These are phyloP conservation scores for Pyrenopolyporus hunteri DNA, from an alignment of 495 filamentous ascomycete species.

Conservation along the genomic window DNA sequence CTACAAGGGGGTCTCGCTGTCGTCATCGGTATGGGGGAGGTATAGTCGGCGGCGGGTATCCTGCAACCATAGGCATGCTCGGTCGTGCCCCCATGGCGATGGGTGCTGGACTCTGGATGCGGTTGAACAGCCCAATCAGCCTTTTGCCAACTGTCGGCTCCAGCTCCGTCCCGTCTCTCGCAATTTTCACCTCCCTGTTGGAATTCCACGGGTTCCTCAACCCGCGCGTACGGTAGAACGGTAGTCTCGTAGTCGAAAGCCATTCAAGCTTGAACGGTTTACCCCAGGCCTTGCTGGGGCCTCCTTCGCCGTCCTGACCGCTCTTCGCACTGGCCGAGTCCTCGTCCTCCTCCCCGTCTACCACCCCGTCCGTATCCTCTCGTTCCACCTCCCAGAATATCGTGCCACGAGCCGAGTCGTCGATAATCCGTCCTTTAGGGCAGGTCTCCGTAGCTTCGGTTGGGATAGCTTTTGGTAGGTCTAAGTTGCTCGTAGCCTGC, in stretches of 20 bases:
- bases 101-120: slow-evolving; percentile 51
- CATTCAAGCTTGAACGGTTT: slow-evolving; percentile 94
- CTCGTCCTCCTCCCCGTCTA: slow-evolving; percentile 49
- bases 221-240: slow-evolving; percentile 89
- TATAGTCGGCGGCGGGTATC: slow-evolving; percentile 42
- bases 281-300: slow-evolving; percentile 73
- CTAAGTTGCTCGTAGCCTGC: slow-evolving; percentile 62
- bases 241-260: slow-evolving; percentile 83
- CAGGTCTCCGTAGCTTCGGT: slow-evolving; percentile 82
- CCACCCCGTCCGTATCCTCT: slow-evolving; percentile 50
- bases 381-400: slow-evolving; percentile 95
- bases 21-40: slow-evolving; percentile 31
- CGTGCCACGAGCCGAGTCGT: slow-evolving; percentile 88
- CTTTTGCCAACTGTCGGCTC: slow-evolving; percentile 81
- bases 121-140: slow-evolving; percentile 80
- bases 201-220: slow-evolving; percentile 96
- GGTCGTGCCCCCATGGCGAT: slow-evolving; percentile 34
- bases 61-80: slow-evolving; percentile 34
- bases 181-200: slow-evolving; percentile 95
- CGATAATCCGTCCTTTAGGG: slow-evolving; percentile 87
- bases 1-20: slow-evolving; percentile 6
- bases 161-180: slow-evolving; percentile 92
- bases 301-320: slow-evolving; percentile 47
- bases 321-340: slow-evolving; percentile 46
- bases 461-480: slow-evolving; percentile 73